These are phyloP conservation scores for Picochlorum sp. DNA, from an alignment of 139 green algal genomes.

Conservation along the genomic window DNA sequence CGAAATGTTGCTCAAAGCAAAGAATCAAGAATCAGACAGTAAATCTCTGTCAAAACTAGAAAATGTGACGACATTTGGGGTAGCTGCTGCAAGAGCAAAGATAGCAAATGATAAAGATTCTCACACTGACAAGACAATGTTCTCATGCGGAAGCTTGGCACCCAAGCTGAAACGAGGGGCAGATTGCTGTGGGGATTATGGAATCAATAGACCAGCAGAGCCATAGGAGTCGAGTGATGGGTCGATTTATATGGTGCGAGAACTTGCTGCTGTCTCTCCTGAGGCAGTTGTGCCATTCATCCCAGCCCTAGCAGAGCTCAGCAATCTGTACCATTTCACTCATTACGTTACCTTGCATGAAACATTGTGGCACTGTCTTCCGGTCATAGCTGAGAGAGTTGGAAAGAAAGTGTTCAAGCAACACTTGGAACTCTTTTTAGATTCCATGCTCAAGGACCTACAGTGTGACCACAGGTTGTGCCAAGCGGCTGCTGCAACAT, in stretches of 20 bases:
- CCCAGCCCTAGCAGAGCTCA: conserved; percentile 52
- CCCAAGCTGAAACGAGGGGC: conserved; percentile 42
- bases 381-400: conserved; percentile 48
- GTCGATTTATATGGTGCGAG: conserved; percentile 65
- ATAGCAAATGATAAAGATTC: conserved; percentile 38
- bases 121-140: conserved; percentile 66
- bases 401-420: conserved; percentile 69
- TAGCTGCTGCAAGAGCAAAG: conserved; percentile 28
- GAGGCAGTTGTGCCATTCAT: conserved; percentile 41
- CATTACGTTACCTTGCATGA: conserved; percentile 60
- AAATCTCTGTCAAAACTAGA: conserved; percentile 38
- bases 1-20: conserved; percentile 51
- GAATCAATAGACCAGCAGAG: conserved; percentile 53
- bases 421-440: conserved; percentile 62
- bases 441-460: conserved; percentile 58
- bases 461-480: conserved; percentile 56
- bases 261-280: conserved; percentile 44
- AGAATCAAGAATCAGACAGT: conserved; percentile 52
- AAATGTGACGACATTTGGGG: conserved; percentile 61
- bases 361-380: conserved; percentile 68
- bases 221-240: conserved; percentile 89
- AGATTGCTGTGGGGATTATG: conserved; percentile 79
- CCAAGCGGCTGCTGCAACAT: conserved; percentile 49
- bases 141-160: conserved; percentile 57
- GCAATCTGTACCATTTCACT: conserved; percentile 49